Conservation (phyloP, 768 basidiomycete genomes). For the Lepiota brunneoincarnata region DNA sequence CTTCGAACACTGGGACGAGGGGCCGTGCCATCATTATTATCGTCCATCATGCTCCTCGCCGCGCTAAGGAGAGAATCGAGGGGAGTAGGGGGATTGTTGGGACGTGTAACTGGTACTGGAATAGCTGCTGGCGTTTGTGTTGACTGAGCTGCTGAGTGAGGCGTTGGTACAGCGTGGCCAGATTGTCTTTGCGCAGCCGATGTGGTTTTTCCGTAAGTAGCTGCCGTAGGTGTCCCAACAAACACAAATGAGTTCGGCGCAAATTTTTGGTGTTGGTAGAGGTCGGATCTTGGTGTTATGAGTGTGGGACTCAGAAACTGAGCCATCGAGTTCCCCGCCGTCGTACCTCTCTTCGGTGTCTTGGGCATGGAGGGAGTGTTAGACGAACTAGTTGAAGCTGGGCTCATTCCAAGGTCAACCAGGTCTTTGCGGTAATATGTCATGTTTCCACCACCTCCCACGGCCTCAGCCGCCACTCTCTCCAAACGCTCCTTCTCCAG, state of each 20-base stretch:
- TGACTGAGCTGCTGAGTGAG: neutral
- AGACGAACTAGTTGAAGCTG: conserved; percentile 17
- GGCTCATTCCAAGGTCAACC: conserved; percentile 2
- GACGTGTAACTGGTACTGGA: conserved; percentile 4
- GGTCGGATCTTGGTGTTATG: conserved; percentile 7
- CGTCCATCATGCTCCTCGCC: conserved; percentile 52
- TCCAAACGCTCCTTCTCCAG: conserved; percentile 28
- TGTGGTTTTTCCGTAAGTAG: conserved; percentile 14
- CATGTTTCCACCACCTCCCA: conserved; percentile 14
- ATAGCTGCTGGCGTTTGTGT: conserved; percentile 10
- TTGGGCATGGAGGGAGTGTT: conserved; percentile 8
- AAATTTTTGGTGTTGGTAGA: conserved; percentile 2
- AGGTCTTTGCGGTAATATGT: conserved; percentile 20
- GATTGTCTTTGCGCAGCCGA: conserved; percentile 9
- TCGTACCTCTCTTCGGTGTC: conserved; percentile 21
- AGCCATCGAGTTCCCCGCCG: neutral
- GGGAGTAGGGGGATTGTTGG: conserved; percentile 32
- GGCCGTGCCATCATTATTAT: conserved; percentile 27
- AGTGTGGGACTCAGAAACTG: conserved; percentile 9
- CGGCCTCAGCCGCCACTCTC: conserved; percentile 23
- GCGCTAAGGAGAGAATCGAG: conserved; percentile 61
- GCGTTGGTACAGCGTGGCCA: conserved; percentile 1
- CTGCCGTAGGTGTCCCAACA: conserved; percentile 20
- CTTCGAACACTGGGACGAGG: conserved; percentile 15
- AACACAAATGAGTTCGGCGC: conserved; percentile 25